phyloP scores from a whole-genome alignment of 192 early-diverging fungal genomes.

The Geranomyces variabilis region DNA sequence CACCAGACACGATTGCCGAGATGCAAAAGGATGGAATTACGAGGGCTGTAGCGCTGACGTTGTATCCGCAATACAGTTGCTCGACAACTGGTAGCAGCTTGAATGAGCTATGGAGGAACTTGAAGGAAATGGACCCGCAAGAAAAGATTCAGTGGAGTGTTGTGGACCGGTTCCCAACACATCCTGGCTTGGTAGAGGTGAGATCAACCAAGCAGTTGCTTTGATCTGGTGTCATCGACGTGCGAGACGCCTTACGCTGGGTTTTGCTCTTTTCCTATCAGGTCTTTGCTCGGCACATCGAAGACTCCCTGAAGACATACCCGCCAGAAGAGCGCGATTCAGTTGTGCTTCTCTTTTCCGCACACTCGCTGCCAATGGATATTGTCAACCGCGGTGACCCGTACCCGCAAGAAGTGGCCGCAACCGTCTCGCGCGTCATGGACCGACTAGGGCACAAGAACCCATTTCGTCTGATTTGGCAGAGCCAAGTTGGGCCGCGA shows the following conservation, averaged over 20 bases:
- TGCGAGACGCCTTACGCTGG: too few relatives aligned
- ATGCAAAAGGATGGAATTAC: conserved; percentile 84
- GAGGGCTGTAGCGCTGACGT: conserved; percentile 86
- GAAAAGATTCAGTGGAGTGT: conserved; percentile 84
- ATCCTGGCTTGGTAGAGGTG: conserved; percentile 80
- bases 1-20: conserved; percentile 67
- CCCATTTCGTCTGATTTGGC: conserved; percentile 92
- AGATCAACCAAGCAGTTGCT: too few relatives aligned
- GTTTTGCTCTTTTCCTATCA: conserved; percentile 19
- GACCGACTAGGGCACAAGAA: conserved; percentile 69
- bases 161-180: conserved; percentile 93
- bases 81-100: conserved; percentile 91
- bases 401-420: conserved; percentile 84
- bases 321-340: conserved; percentile 63
- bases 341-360: conserved; percentile 90
- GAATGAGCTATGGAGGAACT: conserved; percentile 79
- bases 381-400: conserved; percentile 91
- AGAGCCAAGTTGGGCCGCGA: conserved; percentile 91
- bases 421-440: conserved; percentile 84
- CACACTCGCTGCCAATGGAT: conserved; percentile 93
- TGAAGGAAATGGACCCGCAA: conserved; percentile 65
- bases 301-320: conserved; percentile 68
- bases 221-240: too few relatives aligned
- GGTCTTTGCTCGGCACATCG: conserved; percentile 81
- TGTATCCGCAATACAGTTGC: conserved; percentile 98